Conservation (phyloP, 2,329 filamentous ascomycete genomes). For the Dothideomycetes sp. region DNA sequence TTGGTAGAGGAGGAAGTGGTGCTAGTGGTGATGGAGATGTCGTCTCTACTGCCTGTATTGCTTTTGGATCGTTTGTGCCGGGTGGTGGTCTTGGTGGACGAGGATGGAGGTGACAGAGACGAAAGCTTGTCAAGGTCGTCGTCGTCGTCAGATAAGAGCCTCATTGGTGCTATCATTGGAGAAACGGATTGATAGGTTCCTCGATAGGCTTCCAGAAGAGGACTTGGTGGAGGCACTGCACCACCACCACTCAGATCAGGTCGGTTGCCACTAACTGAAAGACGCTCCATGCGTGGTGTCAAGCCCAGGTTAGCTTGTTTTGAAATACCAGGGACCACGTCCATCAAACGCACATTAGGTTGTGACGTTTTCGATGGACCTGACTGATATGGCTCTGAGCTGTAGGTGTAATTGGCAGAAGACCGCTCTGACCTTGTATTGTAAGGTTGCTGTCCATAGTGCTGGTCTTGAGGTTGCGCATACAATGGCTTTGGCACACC, state of each 20-base stretch:
- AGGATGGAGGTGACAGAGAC: neutral
- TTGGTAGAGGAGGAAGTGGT: constrained; percentile 14
- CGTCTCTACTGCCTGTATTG: neutral
- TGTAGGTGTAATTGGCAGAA: constrained; percentile 35
- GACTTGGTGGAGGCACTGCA: constrained; percentile 60
- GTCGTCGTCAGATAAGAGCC: constrained; percentile 14
- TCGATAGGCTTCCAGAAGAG: constrained; percentile 81
- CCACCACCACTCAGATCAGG: constrained; percentile 31
- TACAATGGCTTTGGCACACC: neutral
- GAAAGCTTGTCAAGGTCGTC: constrained; percentile 11
- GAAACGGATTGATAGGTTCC: constrained; percentile 92
- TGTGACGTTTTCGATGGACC: constrained; percentile 1
- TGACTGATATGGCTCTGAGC: constrained; percentile 26
- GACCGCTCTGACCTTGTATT: constrained; percentile 12
- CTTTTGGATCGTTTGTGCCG: constrained; percentile 6
- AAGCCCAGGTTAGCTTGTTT: constrained; percentile 27
- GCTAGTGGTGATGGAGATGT: neutral
- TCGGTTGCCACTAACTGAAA: constrained; percentile 39
- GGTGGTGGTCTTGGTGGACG: neutral
- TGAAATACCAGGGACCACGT: constrained; percentile 32
- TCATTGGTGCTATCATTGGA: constrained; percentile 77
- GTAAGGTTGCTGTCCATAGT: constrained; percentile 6
- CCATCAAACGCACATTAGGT: constrained; percentile 28
- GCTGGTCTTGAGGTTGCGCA: neutral
- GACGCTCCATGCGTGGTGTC: constrained; percentile 34